Evolutionary conservation across 441 rosid genomes (phyloP).

Genomic region (Croton setiger): DNA sequence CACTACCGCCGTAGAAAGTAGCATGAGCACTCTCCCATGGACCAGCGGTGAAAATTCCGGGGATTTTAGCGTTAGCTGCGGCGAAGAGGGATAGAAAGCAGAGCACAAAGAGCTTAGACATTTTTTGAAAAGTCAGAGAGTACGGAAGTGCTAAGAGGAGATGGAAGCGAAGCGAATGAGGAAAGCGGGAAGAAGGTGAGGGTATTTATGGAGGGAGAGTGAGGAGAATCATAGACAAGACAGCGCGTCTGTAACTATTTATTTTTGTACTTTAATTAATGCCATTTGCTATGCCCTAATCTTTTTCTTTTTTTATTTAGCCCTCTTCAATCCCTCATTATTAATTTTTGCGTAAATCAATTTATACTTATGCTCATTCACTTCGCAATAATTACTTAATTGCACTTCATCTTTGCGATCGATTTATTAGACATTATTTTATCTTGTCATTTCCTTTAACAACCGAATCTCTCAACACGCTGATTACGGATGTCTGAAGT

Average conservation of each 20-base stretch:
- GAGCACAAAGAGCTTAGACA: slow-evolving; percentile 30
- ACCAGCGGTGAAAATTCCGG: slow-evolving; percentile 70
- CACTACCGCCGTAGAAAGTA: slow-evolving; percentile 85
- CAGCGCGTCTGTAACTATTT: not conserved
- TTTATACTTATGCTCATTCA: too few relatives aligned
- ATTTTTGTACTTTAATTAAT: slow-evolving; percentile 6
- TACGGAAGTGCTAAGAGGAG: not conserved
- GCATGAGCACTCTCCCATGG: slow-evolving; percentile 78
- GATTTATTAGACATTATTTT: too few relatives aligned
- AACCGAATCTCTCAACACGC: too few relatives aligned
- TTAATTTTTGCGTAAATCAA: too few relatives aligned
- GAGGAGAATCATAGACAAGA: not conserved
- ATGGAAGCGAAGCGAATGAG: slow-evolving; percentile 28
- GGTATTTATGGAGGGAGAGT: slow-evolving; percentile 35
- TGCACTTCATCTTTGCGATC: too few relatives aligned
- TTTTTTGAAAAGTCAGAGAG: not conserved
- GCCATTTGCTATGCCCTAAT: not conserved
- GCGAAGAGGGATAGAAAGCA: slow-evolving; percentile 25
- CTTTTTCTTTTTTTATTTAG: not conserved
- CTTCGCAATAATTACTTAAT: too few relatives aligned
- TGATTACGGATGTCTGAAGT: too few relatives aligned
- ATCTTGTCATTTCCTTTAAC: too few relatives aligned
- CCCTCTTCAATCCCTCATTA: too few relatives aligned
- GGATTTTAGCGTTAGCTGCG: slow-evolving; percentile 50
- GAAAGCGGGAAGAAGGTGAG: slow-evolving; percentile 34